Evolutionary conservation across 2,329 filamentous ascomycete genomes (phyloP), one percentile per base, ranked within the genome.

Genomic region (Diaporthe sp.): DNA sequence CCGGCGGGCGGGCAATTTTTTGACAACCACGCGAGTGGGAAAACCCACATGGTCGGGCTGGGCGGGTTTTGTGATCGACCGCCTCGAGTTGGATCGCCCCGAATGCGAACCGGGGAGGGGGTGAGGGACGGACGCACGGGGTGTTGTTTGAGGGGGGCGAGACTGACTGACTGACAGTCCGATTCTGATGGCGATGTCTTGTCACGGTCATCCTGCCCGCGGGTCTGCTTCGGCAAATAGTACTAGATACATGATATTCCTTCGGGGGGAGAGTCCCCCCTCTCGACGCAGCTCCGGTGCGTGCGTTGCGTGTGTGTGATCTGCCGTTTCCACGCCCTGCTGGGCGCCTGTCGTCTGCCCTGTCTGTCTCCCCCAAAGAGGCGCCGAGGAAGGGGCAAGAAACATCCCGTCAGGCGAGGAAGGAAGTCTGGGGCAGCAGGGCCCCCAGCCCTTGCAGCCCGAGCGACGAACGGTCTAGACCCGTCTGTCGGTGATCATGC

Each of bases 401-500:
- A 17, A 62, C 28, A 42, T 13, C 37, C 37, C n/a, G n/a, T 42
- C 37, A 17, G 28, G 6, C 12, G 4, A 8, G 13, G 9, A 7
- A n/a, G 15, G 22, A 34, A 65, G 39, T 62, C 61, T 22, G 42
- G 46, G 62, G 46, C 62, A 31, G 13, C 25, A 46, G 25, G 25
- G 37, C 2, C 22, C 22, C 37, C 60, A 65, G 60, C 60, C 60
- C 60, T 39, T 46, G 60, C 22, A 28, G 39, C 61, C 61, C 15
- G 61, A 34, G 61, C 61, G 62, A n/a, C 62, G 44, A 25, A 34
- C n/a, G 65, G 65, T 70, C 65, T 55, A 70, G 65, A 42, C 65
- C 61, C n/a, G 65, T 70, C 62, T 31, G 49, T 22, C n/a, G 46
- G 46, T 53, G 49, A 70, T 70, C 65, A 70, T 55, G 65, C 65